Evolutionary conservation across 2,329 filamentous ascomycete genomes (phyloP), one percentile per base, ranked within the genome.

Genomic region (Phaeosphaeria sp.): DNA sequence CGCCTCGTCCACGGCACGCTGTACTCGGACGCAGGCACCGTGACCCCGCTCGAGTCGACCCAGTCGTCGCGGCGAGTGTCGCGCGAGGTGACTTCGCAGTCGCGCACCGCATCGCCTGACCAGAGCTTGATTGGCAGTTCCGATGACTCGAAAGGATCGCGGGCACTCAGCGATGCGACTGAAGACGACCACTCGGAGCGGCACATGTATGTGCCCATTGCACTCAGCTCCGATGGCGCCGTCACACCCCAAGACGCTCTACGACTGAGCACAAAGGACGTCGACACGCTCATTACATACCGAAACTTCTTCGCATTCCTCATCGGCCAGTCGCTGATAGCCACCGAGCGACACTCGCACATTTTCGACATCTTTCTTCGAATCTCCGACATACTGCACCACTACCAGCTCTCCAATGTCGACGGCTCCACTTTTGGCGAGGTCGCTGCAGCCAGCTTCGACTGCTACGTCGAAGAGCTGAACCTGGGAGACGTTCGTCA

Each of bases 391-490:
- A 78, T 87, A 39, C 72, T 89, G 20, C 79, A 82, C 22, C 80
- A 83, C 15, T 88, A 87, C 62, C 81, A 84, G 41, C 89, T 89
- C 68, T 82, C 82, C 33, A 89, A 88, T 65, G 68, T 86, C 5
- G 87, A 89, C 59, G 84, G 84, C 2, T 87, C 86, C 3, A 87
- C 84, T n/a, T 88, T 83, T 66, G 87, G 87, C 57, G 86, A 89
- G 66, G 82, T 86, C 2, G 85, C 84, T 17, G 82, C 81, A 46
- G 80, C 86, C 17, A 89, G 88, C 72, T 92, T 93, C 65, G 83
- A 87, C 59, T 86, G 86, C 67, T 96, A 93, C 70, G 87, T 93
- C 58, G 89, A 93, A 47, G 90, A 95, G 73, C 82, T 93, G 59
- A 84, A 83, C 20, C 80, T 98, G 30, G 90, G 87, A 2, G 94